A percentile compares a stretch with the other conserved stretches of the same genome.
These are phyloP conservation scores for Ramalina peruviana DNA, from an alignment of 495 filamentous ascomycete species.

Conservation along the genomic window DNA sequence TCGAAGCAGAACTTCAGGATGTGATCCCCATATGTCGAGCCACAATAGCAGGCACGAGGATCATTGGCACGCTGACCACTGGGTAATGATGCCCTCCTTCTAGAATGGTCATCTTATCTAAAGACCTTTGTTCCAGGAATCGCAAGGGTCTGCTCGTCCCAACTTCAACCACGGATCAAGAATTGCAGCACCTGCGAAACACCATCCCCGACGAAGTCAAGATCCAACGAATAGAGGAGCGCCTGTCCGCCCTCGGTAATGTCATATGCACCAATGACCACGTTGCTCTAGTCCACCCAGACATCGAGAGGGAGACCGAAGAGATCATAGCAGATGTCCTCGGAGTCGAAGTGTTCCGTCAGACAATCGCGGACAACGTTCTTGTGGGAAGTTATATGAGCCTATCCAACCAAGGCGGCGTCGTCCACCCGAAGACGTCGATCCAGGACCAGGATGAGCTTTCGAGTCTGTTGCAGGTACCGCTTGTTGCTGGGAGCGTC, in stretches of 20 bases:
- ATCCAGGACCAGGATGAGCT: constrained; percentile 98
- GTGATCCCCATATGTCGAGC: constrained; percentile 94
- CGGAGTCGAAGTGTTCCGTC: constrained; percentile 94
- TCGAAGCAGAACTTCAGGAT: constrained; percentile 94
- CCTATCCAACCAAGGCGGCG: constrained; percentile 87
- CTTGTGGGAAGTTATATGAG: constrained; percentile 92
- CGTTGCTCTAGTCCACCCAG: constrained; percentile 91
- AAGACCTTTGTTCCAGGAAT: constrained; percentile 43
- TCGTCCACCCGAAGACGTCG: constrained; percentile 92
- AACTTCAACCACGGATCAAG: constrained; percentile 92
- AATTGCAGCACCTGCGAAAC: constrained; percentile 92
- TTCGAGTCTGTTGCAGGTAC: constrained; percentile 82
- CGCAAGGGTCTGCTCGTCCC: constrained; percentile 92
- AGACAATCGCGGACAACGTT: constrained; percentile 94
- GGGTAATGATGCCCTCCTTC: constrained; percentile 45
- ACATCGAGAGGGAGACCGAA: constrained; percentile 89
- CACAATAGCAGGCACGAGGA: constrained; percentile 92
- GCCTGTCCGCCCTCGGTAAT: constrained; percentile 88
- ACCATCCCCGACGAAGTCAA: constrained; percentile 78
- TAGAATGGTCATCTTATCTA: neutral
- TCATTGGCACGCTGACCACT: constrained; percentile 87
- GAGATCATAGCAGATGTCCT: constrained; percentile 94
- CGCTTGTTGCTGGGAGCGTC: constrained; percentile 82
- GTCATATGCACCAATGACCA: constrained; percentile 96
- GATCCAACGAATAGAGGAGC: constrained; percentile 93